Evolutionary conservation across 2,329 filamentous ascomycete species (phyloP), one percentile per base, ranked within the genome.

Genomic region (Colletotrichum paranaense): DNA sequence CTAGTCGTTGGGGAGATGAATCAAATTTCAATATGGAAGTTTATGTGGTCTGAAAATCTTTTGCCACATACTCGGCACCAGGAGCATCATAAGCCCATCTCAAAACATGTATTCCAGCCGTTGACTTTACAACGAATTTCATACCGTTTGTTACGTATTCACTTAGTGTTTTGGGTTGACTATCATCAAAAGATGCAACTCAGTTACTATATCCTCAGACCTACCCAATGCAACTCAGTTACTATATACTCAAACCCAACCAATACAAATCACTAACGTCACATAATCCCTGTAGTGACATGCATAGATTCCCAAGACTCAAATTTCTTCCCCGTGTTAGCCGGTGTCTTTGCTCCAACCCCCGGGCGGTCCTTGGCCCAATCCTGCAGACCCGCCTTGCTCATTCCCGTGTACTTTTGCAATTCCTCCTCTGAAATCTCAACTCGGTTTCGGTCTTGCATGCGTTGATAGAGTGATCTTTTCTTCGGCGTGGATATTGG

Each of bases 401-500:
- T 77, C 76, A 80, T 85, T 75, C 84, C 84, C 42, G 83, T 85
- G 79, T 84, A 84, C 73, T 84, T 84, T 35, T 78, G 62, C 32
- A 85, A 74, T 70, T 85, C 83, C 11, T 82, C 83, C 71, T 85
- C 83, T 72, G 78, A 81, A 58, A 83, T 79, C 26, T 76, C 75
- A 49, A 77, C 75, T 53, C 77, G 73, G 74, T 82, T 82, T 28
- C 78, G 76, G 56, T 78, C 78, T 62, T 80, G 77, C 67, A 76
- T 78, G 55, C 79, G 78, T 38, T 78, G 76, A 73, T 80, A 83
- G 26, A 83, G 73, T 6, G 79, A 79, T 62, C 78, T 79, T 42
- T 82, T 79, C 9, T 62, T 62, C 1, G 12, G 11, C 2, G 19
- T 38, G 1, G 19, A 24, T 30, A 2, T 1, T 8, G 3, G 9